Evolutionary conservation across 2,329 filamentous ascomycete species (phyloP), one percentile per base, ranked within the genome.

Genomic region (Botrytis elliptica): DNA sequence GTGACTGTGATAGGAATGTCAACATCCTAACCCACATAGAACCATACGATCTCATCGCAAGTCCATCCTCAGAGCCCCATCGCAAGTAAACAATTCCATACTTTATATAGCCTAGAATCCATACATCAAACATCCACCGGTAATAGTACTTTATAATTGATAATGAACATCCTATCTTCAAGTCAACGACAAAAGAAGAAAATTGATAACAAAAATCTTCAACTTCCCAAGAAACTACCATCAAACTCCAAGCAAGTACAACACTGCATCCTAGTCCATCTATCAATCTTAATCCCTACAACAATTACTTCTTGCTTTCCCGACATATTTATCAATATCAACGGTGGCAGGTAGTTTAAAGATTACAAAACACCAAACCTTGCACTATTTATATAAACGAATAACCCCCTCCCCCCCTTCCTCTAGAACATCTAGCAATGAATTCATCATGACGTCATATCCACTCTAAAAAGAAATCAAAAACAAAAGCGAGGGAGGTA

Each of bases 341-440:
- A 33, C 33, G 33, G 33, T 33, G 33, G 33, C 33, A 33, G 33
- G 1, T 12, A 12, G 8, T 49, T 49, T 49, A 25, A 25, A 52
- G 10, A 52, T 52, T 29, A 29, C 29, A 14, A 3, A n/a, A 6
- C 4, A 52, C 4, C 10, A 52, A 25, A 52, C 10, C 49, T 52
- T 52, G 25, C 1, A n/a, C 25, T 52, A 0, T 25, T 25, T 52
- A 25, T 52, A n/a, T 14, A 14, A n/a, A 52, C 25, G 6, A n/a
- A n/a, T n/a, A 14, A n/a, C 5, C n/a, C n/a, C n/a, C 25, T 29
- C 12, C 1, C 4, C 0, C 0, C n/a, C n/a, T n/a, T 4, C 25
- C 49, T 14, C 2, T 52, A 12, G 20, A 5, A 0, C 4, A 25
- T 25, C 22, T 52, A n/a, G 22, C 0, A 52, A 22, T 49, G 4